Percentiles rank a stretch among this genome's conserved stretches.
Conservation (phyloP, 2,329 filamentous ascomycete species). For the Aspergillus uvarum region DNA sequence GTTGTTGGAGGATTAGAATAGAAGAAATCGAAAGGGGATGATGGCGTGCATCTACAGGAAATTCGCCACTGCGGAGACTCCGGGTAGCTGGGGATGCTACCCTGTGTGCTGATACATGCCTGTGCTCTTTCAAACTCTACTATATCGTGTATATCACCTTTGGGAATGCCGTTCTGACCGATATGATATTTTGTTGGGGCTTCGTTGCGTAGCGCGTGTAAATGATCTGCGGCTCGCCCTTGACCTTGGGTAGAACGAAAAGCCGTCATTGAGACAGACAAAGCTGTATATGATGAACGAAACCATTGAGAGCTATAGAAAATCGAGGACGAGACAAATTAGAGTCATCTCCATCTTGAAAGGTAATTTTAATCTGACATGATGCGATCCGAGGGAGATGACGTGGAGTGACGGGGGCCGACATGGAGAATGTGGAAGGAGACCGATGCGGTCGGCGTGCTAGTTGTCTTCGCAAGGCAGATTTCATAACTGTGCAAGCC, state of each 20-base stretch:
- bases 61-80: conserved; percentile 32
- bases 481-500: neutral
- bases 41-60: conserved; percentile 29
- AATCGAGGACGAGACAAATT: neutral
- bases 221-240: neutral
- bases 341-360: neutral
- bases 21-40: conserved; percentile 33
- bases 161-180: conserved; percentile 34
- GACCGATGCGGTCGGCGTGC: neutral
- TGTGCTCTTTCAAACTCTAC: conserved; percentile 34
- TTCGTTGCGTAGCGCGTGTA: neutral
- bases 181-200: conserved; percentile 3
- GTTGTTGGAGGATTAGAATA: conserved; percentile 31
- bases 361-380: neutral
- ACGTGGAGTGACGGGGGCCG: neutral
- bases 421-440: neutral
- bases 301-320: neutral
- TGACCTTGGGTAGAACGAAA: neutral
- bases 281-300: neutral
- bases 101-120: conserved; percentile 41
- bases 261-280: neutral
- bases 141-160: conserved; percentile 47
- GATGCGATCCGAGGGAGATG: neutral
- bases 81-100: conserved; percentile 26
- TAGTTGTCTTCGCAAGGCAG: neutral